Evolutionary conservation across 345 rosid genomes (phyloP), one percentile per base, ranked within the genome.

Genomic region (Rhizophora mangle): DNA sequence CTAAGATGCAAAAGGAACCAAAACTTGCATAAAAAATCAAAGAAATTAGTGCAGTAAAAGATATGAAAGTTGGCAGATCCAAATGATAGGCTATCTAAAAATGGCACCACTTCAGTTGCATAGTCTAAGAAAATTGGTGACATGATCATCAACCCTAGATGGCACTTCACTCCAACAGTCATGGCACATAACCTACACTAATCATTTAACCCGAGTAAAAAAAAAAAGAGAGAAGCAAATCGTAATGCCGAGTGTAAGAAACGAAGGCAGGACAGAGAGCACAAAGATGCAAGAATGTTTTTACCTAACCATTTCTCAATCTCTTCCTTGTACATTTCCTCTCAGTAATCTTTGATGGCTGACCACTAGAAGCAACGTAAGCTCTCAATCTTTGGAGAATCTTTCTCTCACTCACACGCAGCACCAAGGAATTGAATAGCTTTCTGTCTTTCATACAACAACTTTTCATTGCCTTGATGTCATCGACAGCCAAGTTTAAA

Each of bases 341-440:
- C 27, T 64, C 74, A 27, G 22, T 15, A 26, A 18, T 34, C 39
- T 47, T 64, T 9, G 60, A 26, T 30, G 63, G 56, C 52, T 29
- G 16, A 43, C 26, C 70, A 60, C 55, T 63, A 32, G 7, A n/a
- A 34, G 69, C 27, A 20, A 84, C 84, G 54, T 74, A 79, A 58
- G 68, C 73, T 68, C 97, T 78, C 65, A 93, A 84, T 79, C 85
- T 88, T 78, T 79, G 85, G 18, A 93, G 79, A 72, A 93, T 88
- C 77, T 49, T 83, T 80, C 97, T 83, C 83, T 93, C 98, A 57
- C 96, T 80, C 39, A 79, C 76, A 24, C 91, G 89, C 73, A 91
- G 66, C 62, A 76, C 67, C 39, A 83, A 60, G 21, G 97, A 86
- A 76, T 91, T 89, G 71, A 83, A 83, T 47, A 83, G 30, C 80